Conservation (phyloP, 2,329 filamentous ascomycete genomes). For the Pseudocercospora musae region DNA sequence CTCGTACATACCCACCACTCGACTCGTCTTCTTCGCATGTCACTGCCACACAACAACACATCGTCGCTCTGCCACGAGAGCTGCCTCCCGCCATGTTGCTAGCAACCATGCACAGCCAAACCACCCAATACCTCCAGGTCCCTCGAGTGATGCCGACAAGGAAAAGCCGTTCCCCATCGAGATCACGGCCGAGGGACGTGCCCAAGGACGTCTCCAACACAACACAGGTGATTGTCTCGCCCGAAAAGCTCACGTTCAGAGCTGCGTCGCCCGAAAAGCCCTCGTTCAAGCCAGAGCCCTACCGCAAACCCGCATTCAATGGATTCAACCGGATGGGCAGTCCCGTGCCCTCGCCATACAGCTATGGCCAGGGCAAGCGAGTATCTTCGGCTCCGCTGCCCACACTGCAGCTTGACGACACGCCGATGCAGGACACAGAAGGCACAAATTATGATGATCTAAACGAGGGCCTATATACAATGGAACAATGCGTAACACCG, state of each 20-base stretch:
- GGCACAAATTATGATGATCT: conserved; percentile 35
- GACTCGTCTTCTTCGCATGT: not conserved
- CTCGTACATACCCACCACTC: not conserved
- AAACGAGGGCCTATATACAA: conserved; percentile 34
- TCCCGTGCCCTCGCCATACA: conserved; percentile 14
- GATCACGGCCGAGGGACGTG: conserved; percentile 26
- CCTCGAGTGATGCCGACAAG: conserved; percentile 35
- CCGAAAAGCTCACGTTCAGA: conserved; percentile 27
- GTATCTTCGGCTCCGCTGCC: conserved; percentile 12
- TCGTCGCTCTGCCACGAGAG: not conserved
- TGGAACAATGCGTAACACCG: conserved; percentile 29
- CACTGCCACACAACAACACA: not conserved
- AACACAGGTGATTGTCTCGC: conserved; percentile 25
- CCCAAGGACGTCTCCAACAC: conserved; percentile 25
- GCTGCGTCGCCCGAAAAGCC: conserved; percentile 15
- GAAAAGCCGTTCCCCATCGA: conserved; percentile 33
- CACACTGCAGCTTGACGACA: conserved; percentile 14
- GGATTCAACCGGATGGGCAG: conserved; percentile 16
- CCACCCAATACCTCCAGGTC: conserved; percentile 37
- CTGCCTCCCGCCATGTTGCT: conserved; percentile 15
- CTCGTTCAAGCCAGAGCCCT: conserved; percentile 22
- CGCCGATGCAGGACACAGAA: conserved; percentile 15
- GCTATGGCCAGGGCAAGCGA: conserved; percentile 8
- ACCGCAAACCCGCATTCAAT: conserved; percentile 10
- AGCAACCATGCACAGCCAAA: conserved; percentile 18